Percentiles rank a stretch among this genome's conserved stretches.
Evolutionary conservation across 2,329 filamentous ascomycete genomes (phyloP).

Genomic region (Arachnopeziza araneosa): DNA sequence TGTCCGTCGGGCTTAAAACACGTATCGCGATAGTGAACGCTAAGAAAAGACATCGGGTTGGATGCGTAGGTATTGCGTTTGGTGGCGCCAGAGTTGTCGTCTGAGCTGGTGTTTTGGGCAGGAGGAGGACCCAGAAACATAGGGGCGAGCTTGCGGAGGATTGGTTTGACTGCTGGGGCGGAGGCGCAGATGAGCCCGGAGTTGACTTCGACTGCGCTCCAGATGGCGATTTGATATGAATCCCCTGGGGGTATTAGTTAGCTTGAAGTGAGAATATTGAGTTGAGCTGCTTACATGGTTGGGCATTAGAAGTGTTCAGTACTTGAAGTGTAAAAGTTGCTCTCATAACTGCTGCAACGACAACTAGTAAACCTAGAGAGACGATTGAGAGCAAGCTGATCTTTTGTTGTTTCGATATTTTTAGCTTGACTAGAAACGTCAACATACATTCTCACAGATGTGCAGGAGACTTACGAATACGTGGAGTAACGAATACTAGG

Average conservation of each 20-base stretch:
- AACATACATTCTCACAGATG: background rate
- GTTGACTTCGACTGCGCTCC: conserved; percentile 14
- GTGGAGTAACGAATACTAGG: conserved; percentile 16
- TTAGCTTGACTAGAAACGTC: conserved; percentile 7
- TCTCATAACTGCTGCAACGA: conserved; percentile 11
- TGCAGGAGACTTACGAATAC: conserved; percentile 8
- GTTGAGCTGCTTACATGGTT: background rate
- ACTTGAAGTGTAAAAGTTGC: background rate
- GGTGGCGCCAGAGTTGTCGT: no score
- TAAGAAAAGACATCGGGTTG: no score
- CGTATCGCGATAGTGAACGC: no score
- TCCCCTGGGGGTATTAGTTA: conserved; percentile 4
- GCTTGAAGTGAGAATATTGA: background rate
- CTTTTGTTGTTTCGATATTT: conserved; percentile 16
- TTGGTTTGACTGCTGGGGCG: conserved; percentile 13
- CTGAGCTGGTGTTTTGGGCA: no score
- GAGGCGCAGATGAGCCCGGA: conserved; percentile 16
- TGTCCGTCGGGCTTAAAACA: no score
- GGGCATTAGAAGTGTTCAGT: background rate
- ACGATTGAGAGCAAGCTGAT: conserved; percentile 11
- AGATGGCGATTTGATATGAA: conserved; percentile 11
- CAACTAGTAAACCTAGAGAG: conserved; percentile 13
- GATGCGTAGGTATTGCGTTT: no score
- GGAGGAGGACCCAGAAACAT: background rate
- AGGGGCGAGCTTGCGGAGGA: conserved; percentile 13